phyloP scores from a whole-genome alignment of 768 basidiomycete genomes.

The Hemileccinum rubropunctum region DNA sequence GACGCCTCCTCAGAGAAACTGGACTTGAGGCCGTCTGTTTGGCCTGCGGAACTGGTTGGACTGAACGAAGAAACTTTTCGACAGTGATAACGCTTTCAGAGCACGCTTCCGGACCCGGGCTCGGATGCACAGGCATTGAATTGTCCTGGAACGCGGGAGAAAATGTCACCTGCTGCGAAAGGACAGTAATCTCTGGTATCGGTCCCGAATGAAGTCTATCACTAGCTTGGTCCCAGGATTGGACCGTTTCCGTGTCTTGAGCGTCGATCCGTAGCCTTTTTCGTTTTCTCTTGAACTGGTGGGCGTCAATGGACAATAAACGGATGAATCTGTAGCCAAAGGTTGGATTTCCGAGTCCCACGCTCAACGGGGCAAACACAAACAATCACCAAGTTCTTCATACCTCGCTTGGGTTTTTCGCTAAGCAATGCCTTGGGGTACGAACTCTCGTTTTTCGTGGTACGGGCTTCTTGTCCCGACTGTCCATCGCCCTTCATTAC shows the following conservation, averaged over 20 bases:
- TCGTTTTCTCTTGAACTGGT: conserved; percentile 26
- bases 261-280: conserved; percentile 16
- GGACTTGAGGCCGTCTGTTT: no score
- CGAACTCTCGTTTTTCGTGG: background rate
- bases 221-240: background rate
- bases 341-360: no score
- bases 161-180: conserved; percentile 6
- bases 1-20: background rate
- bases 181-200: conserved; percentile 19
- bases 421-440: no score
- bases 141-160: background rate
- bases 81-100: conserved; percentile 20
- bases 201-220: background rate
- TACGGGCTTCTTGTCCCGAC: conserved; percentile 6
- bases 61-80: conserved; percentile 24
- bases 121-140: background rate
- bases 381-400: no score
- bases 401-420: no score
- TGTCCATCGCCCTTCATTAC: background rate
- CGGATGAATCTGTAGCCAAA: background rate
- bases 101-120: background rate
- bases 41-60: background rate
- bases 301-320: background rate
- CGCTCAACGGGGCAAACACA: no score
- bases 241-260: background rate